These are phyloP conservation scores for Breynia disticha DNA, from an alignment of 441 rosid genomes.

Conservation along the genomic window DNA sequence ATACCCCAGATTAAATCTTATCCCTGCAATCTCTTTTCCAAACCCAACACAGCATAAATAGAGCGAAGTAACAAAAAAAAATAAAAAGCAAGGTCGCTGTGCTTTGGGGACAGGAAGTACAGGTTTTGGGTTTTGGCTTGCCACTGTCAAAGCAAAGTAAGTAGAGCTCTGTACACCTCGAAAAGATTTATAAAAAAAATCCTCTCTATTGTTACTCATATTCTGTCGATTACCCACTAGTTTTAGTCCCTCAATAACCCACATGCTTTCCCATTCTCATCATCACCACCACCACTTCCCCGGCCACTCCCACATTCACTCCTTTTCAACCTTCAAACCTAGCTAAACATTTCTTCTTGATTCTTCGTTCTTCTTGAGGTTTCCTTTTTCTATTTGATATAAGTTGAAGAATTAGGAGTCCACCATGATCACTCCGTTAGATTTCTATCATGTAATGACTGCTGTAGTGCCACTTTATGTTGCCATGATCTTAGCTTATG, in stretches of 20 bases:
- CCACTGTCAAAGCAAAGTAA: constrained; percentile 34
- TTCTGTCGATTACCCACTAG: constrained; percentile 20
- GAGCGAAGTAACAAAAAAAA: constrained; percentile 19
- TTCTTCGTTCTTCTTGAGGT: no score
- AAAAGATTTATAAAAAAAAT: constrained; percentile 6
- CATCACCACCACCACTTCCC: constrained; percentile 16
- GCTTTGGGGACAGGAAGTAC: constrained; percentile 55
- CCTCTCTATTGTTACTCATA: no score
- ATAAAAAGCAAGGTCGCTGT: constrained; percentile 11
- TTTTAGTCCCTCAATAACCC: constrained; percentile 23
- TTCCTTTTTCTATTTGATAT: not conserved
- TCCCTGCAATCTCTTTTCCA: not conserved
- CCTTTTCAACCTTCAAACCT: no score
- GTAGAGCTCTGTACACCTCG: constrained; percentile 8
- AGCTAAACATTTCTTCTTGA: no score
- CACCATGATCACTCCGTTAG: constrained; percentile 44
- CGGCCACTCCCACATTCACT: not conserved
- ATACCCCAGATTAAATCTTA: no score
- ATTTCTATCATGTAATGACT: constrained; percentile 72
- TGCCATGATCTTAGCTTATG: constrained; percentile 67
- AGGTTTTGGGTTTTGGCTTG: constrained; percentile 34
- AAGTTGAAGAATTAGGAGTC: constrained; percentile 1
- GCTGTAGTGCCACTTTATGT: constrained; percentile 76
- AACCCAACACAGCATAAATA: constrained; percentile 26
- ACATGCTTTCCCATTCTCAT: constrained; percentile 28